These are phyloP conservation scores for Penicillium concentricum DNA, from an alignment of 2,329 filamentous ascomycete genomes.

Conservation along the genomic window DNA sequence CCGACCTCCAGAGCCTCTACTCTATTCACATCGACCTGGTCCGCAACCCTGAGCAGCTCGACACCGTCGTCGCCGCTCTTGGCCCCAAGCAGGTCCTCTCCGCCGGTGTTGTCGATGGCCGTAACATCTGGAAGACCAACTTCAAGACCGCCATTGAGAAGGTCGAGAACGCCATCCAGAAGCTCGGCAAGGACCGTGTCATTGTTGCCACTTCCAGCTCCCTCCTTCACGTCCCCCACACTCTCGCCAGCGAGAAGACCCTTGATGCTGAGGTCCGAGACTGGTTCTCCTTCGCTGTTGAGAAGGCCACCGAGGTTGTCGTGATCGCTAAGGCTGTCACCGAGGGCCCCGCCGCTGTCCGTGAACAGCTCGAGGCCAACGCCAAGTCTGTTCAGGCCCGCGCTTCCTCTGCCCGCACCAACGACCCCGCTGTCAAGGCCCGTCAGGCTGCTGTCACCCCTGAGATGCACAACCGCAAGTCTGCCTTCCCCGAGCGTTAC, in stretches of 20 bases:
- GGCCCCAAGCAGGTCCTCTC: conserved; percentile 89
- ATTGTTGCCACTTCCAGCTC: conserved; percentile 96
- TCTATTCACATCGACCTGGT: conserved; percentile 94
- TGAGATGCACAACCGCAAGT: conserved; percentile 89
- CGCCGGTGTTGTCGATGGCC: conserved; percentile 93
- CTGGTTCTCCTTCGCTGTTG: conserved; percentile 97
- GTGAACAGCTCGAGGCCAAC: conserved; percentile 90
- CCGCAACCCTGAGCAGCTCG: conserved; percentile 96
- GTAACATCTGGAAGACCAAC: conserved; percentile 99
- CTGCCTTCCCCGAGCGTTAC: conserved; percentile 80
- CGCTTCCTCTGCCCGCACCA: conserved; percentile 89
- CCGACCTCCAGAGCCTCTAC: conserved; percentile 69
- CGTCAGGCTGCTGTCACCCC: conserved; percentile 83
- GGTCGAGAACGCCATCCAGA: conserved; percentile 86
- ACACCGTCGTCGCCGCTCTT: conserved; percentile 77
- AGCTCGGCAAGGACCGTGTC: conserved; percentile 96
- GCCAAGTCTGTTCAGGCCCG: conserved; percentile 90
- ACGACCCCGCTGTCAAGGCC: conserved; percentile 96
- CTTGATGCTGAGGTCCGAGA: conserved; percentile 88
- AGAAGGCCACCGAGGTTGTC: conserved; percentile 90
- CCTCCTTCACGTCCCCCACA: conserved; percentile 97
- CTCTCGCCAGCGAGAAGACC: conserved; percentile 97
- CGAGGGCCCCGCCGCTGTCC: conserved; percentile 82
- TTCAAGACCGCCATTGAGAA: conserved; percentile 91
- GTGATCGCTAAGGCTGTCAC: conserved; percentile 96